Evolutionary conservation across 2,329 filamentous ascomycete species (phyloP).

Genomic region (Xylaria sp.): DNA sequence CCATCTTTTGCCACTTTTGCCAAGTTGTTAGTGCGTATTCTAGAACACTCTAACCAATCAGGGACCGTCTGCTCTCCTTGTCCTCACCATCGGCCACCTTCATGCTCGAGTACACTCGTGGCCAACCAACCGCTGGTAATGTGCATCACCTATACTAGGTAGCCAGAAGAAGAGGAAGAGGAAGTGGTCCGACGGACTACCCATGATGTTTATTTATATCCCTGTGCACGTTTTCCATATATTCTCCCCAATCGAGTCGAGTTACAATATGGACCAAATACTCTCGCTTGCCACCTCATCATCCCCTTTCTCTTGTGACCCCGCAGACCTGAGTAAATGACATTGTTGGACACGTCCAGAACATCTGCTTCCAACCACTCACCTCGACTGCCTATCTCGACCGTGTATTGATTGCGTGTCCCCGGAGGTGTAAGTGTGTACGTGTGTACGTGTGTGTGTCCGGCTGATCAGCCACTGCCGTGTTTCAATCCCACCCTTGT

Average conservation of each 20-base stretch:
- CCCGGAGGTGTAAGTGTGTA: not conserved
- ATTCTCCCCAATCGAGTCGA: not conserved
- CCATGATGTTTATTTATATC: not conserved
- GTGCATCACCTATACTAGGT: not conserved
- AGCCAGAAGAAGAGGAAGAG: not conserved
- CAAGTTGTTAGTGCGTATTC: constrained; percentile 14
- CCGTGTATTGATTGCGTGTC: constrained; percentile 5
- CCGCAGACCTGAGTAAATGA: constrained; percentile 7
- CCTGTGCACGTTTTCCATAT: not conserved
- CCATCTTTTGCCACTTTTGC: constrained; percentile 20
- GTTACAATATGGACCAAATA: not conserved
- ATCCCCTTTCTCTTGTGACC: constrained; percentile 1
- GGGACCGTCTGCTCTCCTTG: not conserved
- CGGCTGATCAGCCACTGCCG: constrained; percentile 29
- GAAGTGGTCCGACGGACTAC: not conserved
- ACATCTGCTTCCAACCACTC: constrained; percentile 11
- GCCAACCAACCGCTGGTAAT: not conserved
- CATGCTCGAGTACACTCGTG: not conserved
- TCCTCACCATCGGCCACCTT: constrained; percentile 1
- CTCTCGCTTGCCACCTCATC: not conserved
- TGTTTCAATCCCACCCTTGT: constrained; percentile 27
- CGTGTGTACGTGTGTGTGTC: constrained; percentile 5
- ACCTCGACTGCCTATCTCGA: constrained; percentile 1
- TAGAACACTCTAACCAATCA: constrained; percentile 2
- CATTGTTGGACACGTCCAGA: constrained; percentile 23